Evolutionary conservation across 2,329 filamentous ascomycete species (phyloP).

Genomic region (Orbilia javanica): DNA sequence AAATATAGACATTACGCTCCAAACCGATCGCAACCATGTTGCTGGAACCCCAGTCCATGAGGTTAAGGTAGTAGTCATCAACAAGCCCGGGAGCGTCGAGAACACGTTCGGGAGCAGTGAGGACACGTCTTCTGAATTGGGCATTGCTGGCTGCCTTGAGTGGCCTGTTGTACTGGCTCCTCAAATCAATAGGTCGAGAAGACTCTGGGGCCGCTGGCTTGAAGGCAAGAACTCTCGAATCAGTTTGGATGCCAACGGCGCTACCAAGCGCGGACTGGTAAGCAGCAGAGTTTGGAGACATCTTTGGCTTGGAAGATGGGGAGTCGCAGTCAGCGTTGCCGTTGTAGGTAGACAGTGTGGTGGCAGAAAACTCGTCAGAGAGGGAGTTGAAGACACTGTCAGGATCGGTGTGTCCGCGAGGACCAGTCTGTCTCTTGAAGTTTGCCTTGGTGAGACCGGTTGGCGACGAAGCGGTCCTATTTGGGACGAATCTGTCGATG

Average conservation of each 20-base stretch:
- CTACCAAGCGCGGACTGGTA: conserved; percentile 92
- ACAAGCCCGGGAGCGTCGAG: conserved; percentile 95
- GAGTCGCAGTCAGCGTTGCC: conserved; percentile 75
- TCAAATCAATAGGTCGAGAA: conserved; percentile 96
- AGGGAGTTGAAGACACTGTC: conserved; percentile 79
- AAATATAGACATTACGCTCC: conserved; percentile 96
- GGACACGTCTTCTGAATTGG: conserved; percentile 88
- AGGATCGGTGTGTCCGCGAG: conserved; percentile 72
- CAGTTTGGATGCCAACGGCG: conserved; percentile 91
- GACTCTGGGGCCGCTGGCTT: conserved; percentile 98
- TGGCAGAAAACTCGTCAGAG: conserved; percentile 79
- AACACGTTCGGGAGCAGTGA: conserved; percentile 94
- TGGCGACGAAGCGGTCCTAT: conserved; percentile 88
- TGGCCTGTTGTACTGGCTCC: conserved; percentile 97
- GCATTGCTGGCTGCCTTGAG: conserved; percentile 82
- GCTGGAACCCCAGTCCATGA: conserved; percentile 96
- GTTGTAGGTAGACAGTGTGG: conserved; percentile 75
- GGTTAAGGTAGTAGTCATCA: conserved; percentile 98
- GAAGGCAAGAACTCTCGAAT: conserved; percentile 96
- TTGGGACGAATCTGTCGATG: conserved; percentile 95
- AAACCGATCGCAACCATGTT: conserved; percentile 99
- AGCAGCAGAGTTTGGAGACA: conserved; percentile 72
- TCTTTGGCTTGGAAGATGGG: conserved; percentile 47
- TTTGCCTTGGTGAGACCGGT: conserved; percentile 86
- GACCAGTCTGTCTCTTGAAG: conserved; percentile 70